Percentiles rank a stretch among this genome's conserved stretches.
These are phyloP conservation scores for Lenzites betulinus DNA, from an alignment of 768 basidiomycete genomes.

Conservation along the genomic window DNA sequence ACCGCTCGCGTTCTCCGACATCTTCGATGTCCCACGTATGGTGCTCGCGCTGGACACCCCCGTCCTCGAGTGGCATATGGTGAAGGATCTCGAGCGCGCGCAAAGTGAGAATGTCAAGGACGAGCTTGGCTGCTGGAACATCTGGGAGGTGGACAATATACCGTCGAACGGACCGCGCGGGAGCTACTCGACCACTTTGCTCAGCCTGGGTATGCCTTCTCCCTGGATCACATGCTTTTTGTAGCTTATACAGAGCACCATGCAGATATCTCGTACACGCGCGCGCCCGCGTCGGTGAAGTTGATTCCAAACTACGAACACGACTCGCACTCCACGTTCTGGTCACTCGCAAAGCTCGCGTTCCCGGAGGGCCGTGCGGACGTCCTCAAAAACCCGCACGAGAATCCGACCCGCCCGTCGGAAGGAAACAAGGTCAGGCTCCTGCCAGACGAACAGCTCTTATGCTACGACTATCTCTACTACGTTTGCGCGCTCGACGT, in stretches of 20 bases:
- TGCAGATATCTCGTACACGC: slow-evolving; percentile 38
- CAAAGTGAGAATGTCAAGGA: slow-evolving; percentile 22
- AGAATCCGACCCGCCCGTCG: slow-evolving; percentile 23
- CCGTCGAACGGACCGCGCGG: slow-evolving; percentile 23
- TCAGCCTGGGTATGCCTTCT: slow-evolving; percentile 31
- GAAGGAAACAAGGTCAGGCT: slow-evolving; percentile 21
- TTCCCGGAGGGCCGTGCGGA: slow-evolving; percentile 30
- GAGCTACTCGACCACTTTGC: slow-evolving; percentile 22
- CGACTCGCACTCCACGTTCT: slow-evolving; percentile 33
- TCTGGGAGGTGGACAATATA: slow-evolving; percentile 33
- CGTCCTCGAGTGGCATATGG: slow-evolving; percentile 42
- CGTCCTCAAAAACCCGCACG: slow-evolving; percentile 18
- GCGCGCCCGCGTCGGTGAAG: slow-evolving; percentile 31
- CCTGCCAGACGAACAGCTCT: slow-evolving; percentile 37
- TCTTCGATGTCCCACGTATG: slow-evolving; percentile 43
- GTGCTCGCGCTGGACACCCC: slow-evolving; percentile 25
- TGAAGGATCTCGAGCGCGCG: slow-evolving; percentile 34
- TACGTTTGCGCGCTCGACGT: slow-evolving; percentile 33
- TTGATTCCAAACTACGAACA: slow-evolving; percentile 30
- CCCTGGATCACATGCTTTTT: not conserved
- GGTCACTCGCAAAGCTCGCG: slow-evolving; percentile 33
- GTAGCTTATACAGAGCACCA: not conserved
- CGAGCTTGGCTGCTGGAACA: slow-evolving; percentile 43
- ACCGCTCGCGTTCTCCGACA: slow-evolving; percentile 36
- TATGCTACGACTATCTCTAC: slow-evolving; percentile 41